Conservation (phyloP, 192 early-diverging fungal species). For the Coemansia sp. region DNA sequence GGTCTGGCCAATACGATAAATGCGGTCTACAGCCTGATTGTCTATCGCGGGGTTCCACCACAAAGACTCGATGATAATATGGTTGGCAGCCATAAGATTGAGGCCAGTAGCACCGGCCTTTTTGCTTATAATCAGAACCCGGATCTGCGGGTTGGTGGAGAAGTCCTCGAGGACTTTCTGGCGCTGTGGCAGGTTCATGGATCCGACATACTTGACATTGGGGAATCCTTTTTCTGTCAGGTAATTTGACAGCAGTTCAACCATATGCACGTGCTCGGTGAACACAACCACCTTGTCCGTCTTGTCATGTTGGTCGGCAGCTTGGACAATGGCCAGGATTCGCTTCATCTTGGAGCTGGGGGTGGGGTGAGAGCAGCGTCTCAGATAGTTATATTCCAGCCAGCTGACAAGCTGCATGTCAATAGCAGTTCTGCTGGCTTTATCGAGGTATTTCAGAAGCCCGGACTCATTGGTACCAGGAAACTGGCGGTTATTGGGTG, state of each 20-base stretch:
- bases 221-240: not conserved
- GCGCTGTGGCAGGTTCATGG: slow-evolving; percentile 37
- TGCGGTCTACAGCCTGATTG: slow-evolving; percentile 85
- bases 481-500: no score
- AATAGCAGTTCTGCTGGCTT: not conserved
- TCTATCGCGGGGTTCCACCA: slow-evolving; percentile 96
- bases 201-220: slow-evolving; percentile 44
- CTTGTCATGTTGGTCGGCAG: no score
- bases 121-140: slow-evolving; percentile 63
- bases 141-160: slow-evolving; percentile 16
- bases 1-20: slow-evolving; percentile 93
- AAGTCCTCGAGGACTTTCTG: slow-evolving; percentile 47
- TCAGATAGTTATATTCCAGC: not conserved
- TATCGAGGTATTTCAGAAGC: not conserved
- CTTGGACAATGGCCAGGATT: not conserved
- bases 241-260: not conserved
- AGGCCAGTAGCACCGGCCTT: slow-evolving; percentile 72
- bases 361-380: not conserved
- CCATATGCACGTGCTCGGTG: not conserved
- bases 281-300: not conserved
- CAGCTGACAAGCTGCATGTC: not conserved
- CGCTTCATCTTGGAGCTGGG: not conserved
- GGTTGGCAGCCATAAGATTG: slow-evolving; percentile 65
- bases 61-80: slow-evolving; percentile 73
- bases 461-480: not conserved